phyloP scores from a whole-genome alignment of 1,284 basidiomycete species.

The Irpex sp. region DNA sequence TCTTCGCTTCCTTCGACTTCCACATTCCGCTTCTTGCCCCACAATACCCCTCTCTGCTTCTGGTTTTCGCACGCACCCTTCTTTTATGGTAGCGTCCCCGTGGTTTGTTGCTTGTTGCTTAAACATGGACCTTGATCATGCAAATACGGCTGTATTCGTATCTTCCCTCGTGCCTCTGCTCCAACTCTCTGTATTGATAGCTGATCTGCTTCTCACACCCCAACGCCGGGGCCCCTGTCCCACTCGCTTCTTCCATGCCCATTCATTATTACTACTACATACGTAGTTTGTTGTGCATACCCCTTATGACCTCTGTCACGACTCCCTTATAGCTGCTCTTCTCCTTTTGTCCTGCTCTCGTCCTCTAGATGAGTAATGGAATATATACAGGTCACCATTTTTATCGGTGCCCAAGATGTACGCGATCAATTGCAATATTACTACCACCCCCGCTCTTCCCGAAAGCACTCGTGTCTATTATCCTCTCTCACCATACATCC shows the following conservation, averaged over 20 bases:
- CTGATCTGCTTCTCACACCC: neutral
- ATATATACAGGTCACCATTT: slow-evolving; percentile 3
- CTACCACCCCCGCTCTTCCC: neutral
- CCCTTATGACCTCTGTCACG: slow-evolving; percentile 3
- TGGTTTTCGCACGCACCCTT: neutral
- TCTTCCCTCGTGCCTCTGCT: slow-evolving; percentile 9
- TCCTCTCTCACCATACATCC: too few relatives aligned
- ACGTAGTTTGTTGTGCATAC: slow-evolving; percentile 21
- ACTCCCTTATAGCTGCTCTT: slow-evolving; percentile 3
- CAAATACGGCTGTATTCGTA: slow-evolving; percentile 6
- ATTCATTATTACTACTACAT: slow-evolving; percentile 18
- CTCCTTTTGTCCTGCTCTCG: slow-evolving; percentile 1
- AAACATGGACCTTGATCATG: slow-evolving; percentile 5
- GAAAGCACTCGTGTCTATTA: neutral
- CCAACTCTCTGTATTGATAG: slow-evolving; percentile 16
- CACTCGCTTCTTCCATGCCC: neutral
- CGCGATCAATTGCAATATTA: neutral
- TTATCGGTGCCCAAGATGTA: slow-evolving; percentile 8
- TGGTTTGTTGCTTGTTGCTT: neutral
- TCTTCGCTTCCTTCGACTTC: neutral
- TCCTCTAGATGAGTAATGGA: slow-evolving; percentile 10
- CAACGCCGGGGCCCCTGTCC: neutral
- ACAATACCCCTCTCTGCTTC: neutral
- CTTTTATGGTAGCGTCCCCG: neutral
- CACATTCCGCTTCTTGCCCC: neutral